Evolutionary conservation across 495 filamentous ascomycete genomes (phyloP).

Genomic region (Xylaria bambusicola): DNA sequence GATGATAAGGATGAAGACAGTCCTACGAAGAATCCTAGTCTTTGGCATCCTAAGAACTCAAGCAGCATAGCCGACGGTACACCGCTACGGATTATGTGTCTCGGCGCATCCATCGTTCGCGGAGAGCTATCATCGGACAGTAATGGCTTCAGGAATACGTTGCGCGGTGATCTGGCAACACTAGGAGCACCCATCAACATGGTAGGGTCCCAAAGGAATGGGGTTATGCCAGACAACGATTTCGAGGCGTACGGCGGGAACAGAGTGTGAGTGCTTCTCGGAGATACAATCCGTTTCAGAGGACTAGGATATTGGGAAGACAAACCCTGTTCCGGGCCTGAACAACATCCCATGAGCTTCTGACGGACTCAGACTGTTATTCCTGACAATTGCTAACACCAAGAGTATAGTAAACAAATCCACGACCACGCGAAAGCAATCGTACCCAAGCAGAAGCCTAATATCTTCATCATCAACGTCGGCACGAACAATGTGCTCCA

Average conservation of each 20-base stretch:
- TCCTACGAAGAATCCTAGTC: slow-evolving; percentile 6
- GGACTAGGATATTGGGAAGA: no score
- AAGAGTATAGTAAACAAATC: slow-evolving; percentile 32
- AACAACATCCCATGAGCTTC: no score
- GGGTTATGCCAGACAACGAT: slow-evolving; percentile 42
- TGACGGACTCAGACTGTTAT: no score
- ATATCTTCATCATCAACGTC: slow-evolving; percentile 41
- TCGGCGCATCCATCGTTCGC: slow-evolving; percentile 60
- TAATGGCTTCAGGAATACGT: slow-evolving; percentile 56
- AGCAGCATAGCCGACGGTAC: slow-evolving; percentile 29
- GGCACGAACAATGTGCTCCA: slow-evolving; percentile 45
- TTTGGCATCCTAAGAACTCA: slow-evolving; percentile 30
- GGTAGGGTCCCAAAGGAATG: slow-evolving; percentile 39
- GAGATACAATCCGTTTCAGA: no score
- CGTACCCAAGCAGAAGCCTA: slow-evolving; percentile 36
- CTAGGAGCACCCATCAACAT: slow-evolving; percentile 35
- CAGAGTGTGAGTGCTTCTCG: slow-evolving; percentile 26
- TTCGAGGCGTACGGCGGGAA: slow-evolving; percentile 42
- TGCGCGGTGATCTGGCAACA: slow-evolving; percentile 37
- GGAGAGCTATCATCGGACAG: slow-evolving; percentile 51
- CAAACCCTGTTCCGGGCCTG: no score
- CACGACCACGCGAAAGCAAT: slow-evolving; percentile 32
- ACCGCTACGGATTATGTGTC: slow-evolving; percentile 52
- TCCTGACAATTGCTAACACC: not conserved
- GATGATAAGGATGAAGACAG: not conserved